phyloP scores from a whole-genome alignment of 768 basidiomycete genomes.

The Hemileccinum rubropunctum region DNA sequence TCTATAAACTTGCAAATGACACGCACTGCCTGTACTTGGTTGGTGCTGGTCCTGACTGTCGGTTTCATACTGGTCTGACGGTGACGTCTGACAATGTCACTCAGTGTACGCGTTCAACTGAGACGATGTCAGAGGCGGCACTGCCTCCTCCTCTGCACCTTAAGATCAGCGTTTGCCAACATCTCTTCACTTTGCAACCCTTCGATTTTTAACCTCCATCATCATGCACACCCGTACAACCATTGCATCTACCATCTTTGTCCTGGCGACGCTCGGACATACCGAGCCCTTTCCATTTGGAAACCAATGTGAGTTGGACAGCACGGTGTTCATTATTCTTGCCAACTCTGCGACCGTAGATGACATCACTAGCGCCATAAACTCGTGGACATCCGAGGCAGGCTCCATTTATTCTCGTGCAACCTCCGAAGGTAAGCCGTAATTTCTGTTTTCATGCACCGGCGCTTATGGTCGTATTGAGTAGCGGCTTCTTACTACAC shows the following conservation, averaged over 20 bases:
- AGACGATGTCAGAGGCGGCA: not conserved
- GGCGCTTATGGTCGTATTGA: not conserved
- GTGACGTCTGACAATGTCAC: too few relatives aligned
- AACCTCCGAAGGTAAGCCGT: constrained; percentile 27
- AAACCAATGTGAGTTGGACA: constrained; percentile 41
- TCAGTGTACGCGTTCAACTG: not conserved
- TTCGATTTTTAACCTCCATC: too few relatives aligned
- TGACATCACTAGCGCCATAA: constrained; percentile 38
- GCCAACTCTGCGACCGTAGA: constrained; percentile 8
- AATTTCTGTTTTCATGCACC: not conserved
- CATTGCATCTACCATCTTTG: constrained; percentile 35
- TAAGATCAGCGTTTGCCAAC: not conserved
- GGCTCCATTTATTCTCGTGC: constrained; percentile 31
- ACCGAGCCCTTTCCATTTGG: constrained; percentile 38
- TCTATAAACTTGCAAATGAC: too few relatives aligned
- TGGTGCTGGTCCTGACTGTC: too few relatives aligned
- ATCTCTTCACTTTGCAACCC: too few relatives aligned
- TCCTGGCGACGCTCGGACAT: constrained; percentile 32
- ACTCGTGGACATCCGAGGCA: constrained; percentile 37
- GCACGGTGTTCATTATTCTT: not conserved
- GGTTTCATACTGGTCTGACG: too few relatives aligned
- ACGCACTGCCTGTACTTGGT: too few relatives aligned
- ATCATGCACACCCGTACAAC: constrained; percentile 31
- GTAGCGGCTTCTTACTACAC: constrained; percentile 18
- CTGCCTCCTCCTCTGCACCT: not conserved